Evolutionary conservation across 257 asterid species (phyloP), one percentile per base, ranked within the genome.

Genomic region (Ligustrum vulgare): DNA sequence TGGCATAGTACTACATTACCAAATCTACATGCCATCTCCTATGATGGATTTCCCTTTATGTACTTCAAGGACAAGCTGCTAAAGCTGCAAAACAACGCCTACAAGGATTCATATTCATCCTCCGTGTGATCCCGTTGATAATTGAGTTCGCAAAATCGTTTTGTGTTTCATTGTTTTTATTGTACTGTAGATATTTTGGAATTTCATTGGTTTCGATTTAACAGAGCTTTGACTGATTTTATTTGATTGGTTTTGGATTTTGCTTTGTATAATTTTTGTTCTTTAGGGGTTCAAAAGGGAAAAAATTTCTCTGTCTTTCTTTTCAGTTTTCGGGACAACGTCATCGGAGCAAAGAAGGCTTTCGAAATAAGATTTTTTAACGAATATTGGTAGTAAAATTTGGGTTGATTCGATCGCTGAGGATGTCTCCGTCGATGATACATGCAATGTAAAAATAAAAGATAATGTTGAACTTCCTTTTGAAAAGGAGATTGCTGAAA

Each of bases 101-200:
- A 62, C 97, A 92, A 78, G 98, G 98, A 32, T 78, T 86, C 79
- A 22, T 78, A 32, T 78, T 86, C 79, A 22, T 78, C 62, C 84
- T 92, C 77, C 95, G 82, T 34, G 95, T 93, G 31, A 87, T 74
- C 73, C 75, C 90, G 2, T 74, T 92, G 69, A 92, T 84, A 83
- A 91, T 92, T 66, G 97, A 94, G 83, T 94, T 91, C 82, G 96
- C 97, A 41, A 94, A 91, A 90, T 93, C 93, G 99, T 97, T 94
- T 85, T 81, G 98, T 94, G 77, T 73, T 82, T 74, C 70, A 34
- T 75, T 75, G 81, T 72, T 65, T 2, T 80, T 25, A 18, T 72
- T 31, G 69, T 76, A 66, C 73, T 75, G 34, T 78, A 6, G 33
- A n/a, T 75, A 49, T 58, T 75, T 69, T 82, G 63, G 34, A 34